Conservation (phyloP, 2,329 filamentous ascomycete species). For the Penicillium sp. region DNA sequence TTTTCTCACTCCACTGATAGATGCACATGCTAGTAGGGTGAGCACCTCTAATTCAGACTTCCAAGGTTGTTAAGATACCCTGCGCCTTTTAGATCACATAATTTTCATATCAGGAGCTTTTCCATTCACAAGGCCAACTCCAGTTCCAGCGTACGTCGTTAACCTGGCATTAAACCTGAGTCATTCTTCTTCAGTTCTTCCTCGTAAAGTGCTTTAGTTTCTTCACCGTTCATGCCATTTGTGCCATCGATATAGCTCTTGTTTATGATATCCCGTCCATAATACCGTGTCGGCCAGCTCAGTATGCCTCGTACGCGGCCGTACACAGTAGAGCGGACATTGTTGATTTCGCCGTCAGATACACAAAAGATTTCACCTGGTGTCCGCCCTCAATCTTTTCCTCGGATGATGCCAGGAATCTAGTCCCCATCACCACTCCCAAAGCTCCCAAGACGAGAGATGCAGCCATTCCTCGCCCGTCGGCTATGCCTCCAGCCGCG, state of each 20-base stretch:
- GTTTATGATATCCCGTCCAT: conserved; percentile 64
- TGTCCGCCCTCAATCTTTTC: conserved; percentile 57
- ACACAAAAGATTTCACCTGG: conserved; percentile 53
- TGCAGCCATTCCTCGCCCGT: conserved; percentile 58
- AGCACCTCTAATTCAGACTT: conserved; percentile 8
- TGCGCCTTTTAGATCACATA: conserved; percentile 48
- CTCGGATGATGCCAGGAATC: conserved; percentile 62
- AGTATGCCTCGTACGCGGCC: conserved; percentile 60
- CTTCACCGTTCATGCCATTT: conserved; percentile 42
- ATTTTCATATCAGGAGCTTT: conserved; percentile 58
- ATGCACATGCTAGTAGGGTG: background rate
- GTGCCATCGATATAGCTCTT: conserved; percentile 53
- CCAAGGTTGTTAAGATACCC: conserved; percentile 21
- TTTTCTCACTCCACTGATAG: conserved; percentile 2
- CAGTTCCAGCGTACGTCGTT: conserved; percentile 67
- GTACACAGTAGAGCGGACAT: conserved; percentile 58
- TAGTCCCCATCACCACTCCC: conserved; percentile 66
- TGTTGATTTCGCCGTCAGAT: conserved; percentile 57
- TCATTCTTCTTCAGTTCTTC: conserved; percentile 58
- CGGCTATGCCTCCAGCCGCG: conserved; percentile 59
- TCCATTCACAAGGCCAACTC: conserved; percentile 61
- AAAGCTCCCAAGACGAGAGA: conserved; percentile 57
- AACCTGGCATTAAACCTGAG: conserved; percentile 57
- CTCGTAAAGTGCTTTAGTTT: conserved; percentile 51
- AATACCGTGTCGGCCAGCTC: conserved; percentile 63